Base-by-base conservation (phyloP, 2,329 filamentous ascomycete genomes). In the Clarireedia homoeocarpa region DNA sequence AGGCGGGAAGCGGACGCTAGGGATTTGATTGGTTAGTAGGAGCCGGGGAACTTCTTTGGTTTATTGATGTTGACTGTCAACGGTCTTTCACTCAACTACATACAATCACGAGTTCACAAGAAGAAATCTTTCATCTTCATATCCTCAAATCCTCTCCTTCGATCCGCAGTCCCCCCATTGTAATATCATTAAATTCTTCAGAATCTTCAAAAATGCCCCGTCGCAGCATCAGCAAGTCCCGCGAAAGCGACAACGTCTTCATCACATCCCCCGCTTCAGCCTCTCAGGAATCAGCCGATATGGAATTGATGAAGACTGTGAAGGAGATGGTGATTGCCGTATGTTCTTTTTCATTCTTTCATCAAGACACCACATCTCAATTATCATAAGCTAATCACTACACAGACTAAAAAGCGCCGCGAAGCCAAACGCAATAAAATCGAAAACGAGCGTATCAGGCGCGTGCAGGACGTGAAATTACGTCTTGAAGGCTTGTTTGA, bases 351-450 rank as follows among this genome's bases (percentile, higher is more conserved):
- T 14, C n/a, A 5, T 10, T 10, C 20, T 45, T 45, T 24, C 6
- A 5, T 10, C 17, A 6, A 45, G 6, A 2, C 10, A 27, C 45
- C 20, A 45, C 10, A 45, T 10, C 5, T 26, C 4, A 48, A 20
- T 20, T 30, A 26, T 48, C 15, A 48, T n/a, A 20, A 20, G 10
- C 42, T 45, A 2, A 45, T 50, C 36, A 49, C 23, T 15, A 50
- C n/a, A 23, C 23, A 69, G 68, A 55, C 53, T 20, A 65, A 62
- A 23, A 66, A 58, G 48, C 61, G 58, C 3, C 61, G 65, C 27
- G 65, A 68, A 17, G 52, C 59, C n/a, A 65, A 64, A 55, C 62
- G 67, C 6, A 66, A 61, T 24, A 51, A 53, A 23, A 62, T 70
- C 30, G 62, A 67, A 38, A 51, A 45, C 17, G 63, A 66, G 23